phyloP scores from a whole-genome alignment of 1,139 yeast species.

The Candida gigantensis region DNA sequence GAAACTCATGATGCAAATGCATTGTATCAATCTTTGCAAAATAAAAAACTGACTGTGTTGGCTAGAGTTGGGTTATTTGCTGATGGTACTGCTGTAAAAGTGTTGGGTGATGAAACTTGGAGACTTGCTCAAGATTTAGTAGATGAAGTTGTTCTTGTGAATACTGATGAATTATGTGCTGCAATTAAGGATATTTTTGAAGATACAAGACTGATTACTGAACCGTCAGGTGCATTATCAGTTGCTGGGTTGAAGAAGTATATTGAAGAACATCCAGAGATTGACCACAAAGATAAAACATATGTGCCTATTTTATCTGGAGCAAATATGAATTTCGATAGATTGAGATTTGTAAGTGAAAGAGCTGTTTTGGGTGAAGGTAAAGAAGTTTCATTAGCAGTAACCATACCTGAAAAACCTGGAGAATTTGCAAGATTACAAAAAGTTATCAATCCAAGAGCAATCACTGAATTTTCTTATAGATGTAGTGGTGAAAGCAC shows the following conservation, averaged over 20 bases:
- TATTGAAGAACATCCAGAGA: slow-evolving; percentile 61
- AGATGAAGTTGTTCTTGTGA: slow-evolving; percentile 84
- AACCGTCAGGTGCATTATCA: slow-evolving; percentile 95
- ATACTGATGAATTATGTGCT: slow-evolving; percentile 95
- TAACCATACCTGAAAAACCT: slow-evolving; percentile 87
- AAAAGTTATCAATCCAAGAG: slow-evolving; percentile 76
- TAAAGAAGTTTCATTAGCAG: slow-evolving; percentile 87
- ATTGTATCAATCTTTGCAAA: slow-evolving; percentile 68
- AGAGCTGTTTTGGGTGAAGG: slow-evolving; percentile 98
- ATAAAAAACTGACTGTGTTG: slow-evolving; percentile 56
- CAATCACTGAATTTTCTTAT: slow-evolving; percentile 91
- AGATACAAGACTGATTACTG: slow-evolving; percentile 91
- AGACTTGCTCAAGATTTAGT: slow-evolving; percentile 75
- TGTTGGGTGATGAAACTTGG: slow-evolving; percentile 89
- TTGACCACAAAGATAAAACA: slow-evolving; percentile 69
- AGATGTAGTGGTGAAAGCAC: slow-evolving; percentile 56
- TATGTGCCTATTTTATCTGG: slow-evolving; percentile 90
- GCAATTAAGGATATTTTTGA: slow-evolving; percentile 96
- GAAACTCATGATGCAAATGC: slow-evolving; percentile 97
- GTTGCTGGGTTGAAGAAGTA: slow-evolving; percentile 94
- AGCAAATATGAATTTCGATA: slow-evolving; percentile 97
- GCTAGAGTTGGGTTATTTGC: slow-evolving; percentile 92
- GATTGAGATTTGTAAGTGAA: slow-evolving; percentile 95
- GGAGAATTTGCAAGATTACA: slow-evolving; percentile 85
- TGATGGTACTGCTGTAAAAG: slow-evolving; percentile 98